Evolutionary conservation across 73 alveolate genomes (phyloP).

Genomic region (Paraurostyla sp.): DNA sequence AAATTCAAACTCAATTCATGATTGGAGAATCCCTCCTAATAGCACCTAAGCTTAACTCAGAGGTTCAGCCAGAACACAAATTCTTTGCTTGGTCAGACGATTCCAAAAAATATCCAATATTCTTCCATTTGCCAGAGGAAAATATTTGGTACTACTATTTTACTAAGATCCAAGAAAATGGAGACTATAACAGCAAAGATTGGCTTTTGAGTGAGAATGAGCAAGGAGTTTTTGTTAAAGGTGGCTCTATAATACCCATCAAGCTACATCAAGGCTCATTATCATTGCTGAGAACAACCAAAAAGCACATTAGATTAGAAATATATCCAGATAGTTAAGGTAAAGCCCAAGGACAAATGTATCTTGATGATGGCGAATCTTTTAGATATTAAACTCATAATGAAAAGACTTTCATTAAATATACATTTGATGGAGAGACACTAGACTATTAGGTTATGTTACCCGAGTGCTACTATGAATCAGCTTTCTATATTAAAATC

Average conservation of each 20-base stretch:
- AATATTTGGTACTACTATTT: slow-evolving; percentile 30
- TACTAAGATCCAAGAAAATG: slow-evolving; percentile 1
- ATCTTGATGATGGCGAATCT: slow-evolving; percentile 32
- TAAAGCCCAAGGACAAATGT: background rate
- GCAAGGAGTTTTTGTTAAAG: slow-evolving; percentile 53
- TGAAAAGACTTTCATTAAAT: background rate
- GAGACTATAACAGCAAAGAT: too few species aligned
- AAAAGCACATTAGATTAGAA: slow-evolving; percentile 40
- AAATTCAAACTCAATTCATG: slow-evolving; percentile 55
- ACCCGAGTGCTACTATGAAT: background rate
- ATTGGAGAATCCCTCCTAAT: slow-evolving; percentile 55
- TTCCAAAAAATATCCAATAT: slow-evolving; percentile 68
- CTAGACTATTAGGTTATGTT: background rate
- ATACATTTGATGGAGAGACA: background rate
- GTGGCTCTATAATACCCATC: slow-evolving; percentile 68
- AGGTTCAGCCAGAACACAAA: too few species aligned
- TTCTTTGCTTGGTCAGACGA: too few species aligned
- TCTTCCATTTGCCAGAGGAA: slow-evolving; percentile 13
- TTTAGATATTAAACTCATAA: slow-evolving; percentile 14
- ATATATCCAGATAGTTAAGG: too few species aligned
- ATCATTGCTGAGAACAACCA: background rate
- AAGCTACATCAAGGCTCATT: slow-evolving; percentile 52
- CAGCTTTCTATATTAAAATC: background rate
- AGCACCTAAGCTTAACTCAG: slow-evolving; percentile 28
- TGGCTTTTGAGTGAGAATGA: background rate